Evolutionary conservation across 1,284 basidiomycete species (phyloP), one percentile per base, ranked within the genome.

Genomic region (Leccinum variabile): DNA sequence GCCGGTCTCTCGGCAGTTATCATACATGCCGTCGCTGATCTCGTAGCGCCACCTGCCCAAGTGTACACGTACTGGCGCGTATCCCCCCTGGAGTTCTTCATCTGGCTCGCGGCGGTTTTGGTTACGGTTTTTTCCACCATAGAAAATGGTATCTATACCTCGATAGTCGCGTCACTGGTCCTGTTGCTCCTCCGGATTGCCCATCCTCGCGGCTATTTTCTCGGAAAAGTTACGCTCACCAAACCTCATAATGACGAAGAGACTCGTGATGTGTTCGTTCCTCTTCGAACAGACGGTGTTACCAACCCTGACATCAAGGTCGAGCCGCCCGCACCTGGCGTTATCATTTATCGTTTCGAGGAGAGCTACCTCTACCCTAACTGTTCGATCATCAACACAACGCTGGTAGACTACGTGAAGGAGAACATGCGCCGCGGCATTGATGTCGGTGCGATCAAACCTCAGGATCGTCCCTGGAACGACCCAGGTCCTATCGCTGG

Each of bases 291-390:
- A 50, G 81, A 84, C 62, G 81, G 86, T 52, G 80, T 93, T 59
- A 84, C 85, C 66, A 91, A 95, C 75, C 79, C 88, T 0, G 81
- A 85, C 35, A 77, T 98, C 72, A 84, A 85, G 69, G 88, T 98
- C 60, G 81, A 85, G 41, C 84, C 91, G 11, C 95, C 95, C 13
- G 80, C 89, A n/a, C 91, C 94, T 4, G 97, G 97, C 52, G 84
- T 98, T 59, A 77, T 99, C 74, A 86, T 98, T 66, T 98, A 97
- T 80, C 89, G 95, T 58, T 90, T 95, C 74, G 95, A 97, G 72
- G 95, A 98, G 78, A 92, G 92, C 64, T 93, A 92, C 75, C 82
- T 97, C 46, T 99, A 95, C 79, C 95, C 97, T 57, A 98, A 98
- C 79, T 89, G 89, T 5, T 91, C 91, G 2, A 79, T 86, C 65